Evolutionary conservation across 1,284 basidiomycete genomes (phyloP).

Genomic region (Microbotryomycetes sp.): DNA sequence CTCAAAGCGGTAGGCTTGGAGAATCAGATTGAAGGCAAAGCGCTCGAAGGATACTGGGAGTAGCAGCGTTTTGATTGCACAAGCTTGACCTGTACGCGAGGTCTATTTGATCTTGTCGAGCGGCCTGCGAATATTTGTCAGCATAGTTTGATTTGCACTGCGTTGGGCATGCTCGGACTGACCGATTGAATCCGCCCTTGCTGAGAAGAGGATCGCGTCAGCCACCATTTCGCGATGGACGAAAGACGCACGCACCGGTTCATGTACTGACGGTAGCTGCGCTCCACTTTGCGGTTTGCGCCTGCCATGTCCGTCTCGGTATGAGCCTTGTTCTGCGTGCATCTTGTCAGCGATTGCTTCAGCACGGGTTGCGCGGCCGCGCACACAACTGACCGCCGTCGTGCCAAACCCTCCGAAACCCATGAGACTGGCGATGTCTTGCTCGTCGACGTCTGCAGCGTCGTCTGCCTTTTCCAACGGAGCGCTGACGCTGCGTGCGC

Average conservation of each 20-base stretch:
- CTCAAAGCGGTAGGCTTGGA: conserved; percentile 20
- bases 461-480: conserved; percentile 44
- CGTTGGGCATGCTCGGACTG: no score
- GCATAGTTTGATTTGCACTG: no score
- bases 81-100: no score
- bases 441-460: conserved; percentile 55
- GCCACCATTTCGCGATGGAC: no score
- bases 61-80: no score
- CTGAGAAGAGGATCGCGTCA: conserved; percentile 46
- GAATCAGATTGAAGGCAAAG: conserved; percentile 21
- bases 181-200: conserved; percentile 88
- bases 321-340: conserved; percentile 56
- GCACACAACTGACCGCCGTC: conserved; percentile 61
- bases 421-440: conserved; percentile 83
- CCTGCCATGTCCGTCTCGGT: conserved; percentile 51
- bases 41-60: conserved; percentile 33
- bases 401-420: conserved; percentile 79
- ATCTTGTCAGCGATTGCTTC: not conserved
- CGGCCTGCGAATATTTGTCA: conserved; percentile 52
- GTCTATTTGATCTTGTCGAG: conserved; percentile 60
- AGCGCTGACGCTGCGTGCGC: not conserved
- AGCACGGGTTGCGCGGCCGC: not conserved
- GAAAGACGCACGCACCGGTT: no score
- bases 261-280: conserved; percentile 96
- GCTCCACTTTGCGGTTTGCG: conserved; percentile 67